Conservation (phyloP, 2,329 filamentous ascomycete genomes). For the Aspergillus jensenii region DNA sequence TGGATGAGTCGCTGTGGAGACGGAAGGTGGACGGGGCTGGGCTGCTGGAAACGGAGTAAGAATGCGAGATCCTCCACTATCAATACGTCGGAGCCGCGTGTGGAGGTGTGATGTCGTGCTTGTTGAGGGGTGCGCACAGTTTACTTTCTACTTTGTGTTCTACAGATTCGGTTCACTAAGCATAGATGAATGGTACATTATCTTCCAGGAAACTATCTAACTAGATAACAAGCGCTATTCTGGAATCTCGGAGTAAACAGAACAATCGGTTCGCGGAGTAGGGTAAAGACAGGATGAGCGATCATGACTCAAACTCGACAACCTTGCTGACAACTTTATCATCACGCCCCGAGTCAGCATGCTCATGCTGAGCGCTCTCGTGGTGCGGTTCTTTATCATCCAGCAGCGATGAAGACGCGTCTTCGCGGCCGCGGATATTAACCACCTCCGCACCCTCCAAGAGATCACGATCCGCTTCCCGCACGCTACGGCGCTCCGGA, state of each 20-base stretch:
- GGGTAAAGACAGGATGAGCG: neutral
- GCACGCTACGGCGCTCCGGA: constrained; percentile 56
- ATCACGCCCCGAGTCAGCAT: constrained; percentile 12
- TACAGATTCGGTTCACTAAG: neutral
- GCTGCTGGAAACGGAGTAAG: neutral
- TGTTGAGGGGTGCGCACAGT: neutral
- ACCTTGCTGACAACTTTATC: constrained; percentile 37
- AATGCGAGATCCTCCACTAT: neutral
- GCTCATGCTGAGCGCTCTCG: neutral
- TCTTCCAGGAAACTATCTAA: constrained; percentile 5
- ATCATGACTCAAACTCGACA: constrained; percentile 35
- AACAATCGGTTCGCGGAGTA: neutral
- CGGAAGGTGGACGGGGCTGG: too few relatives aligned
- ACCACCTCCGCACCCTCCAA: constrained; percentile 72
- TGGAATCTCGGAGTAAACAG: neutral
- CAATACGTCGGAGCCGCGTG: neutral
- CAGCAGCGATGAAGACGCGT: constrained; percentile 25
- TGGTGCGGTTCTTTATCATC: constrained; percentile 25
- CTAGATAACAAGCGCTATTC: neutral
- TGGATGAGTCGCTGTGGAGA: neutral
- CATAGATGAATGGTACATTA: neutral
- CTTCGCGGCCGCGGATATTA: constrained; percentile 38
- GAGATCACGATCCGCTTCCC: constrained; percentile 57
- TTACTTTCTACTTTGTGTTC: neutral
- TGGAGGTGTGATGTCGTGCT: neutral